phyloP scores from a whole-genome alignment of 1,284 basidiomycete genomes.

The Polyporus tsugae region DNA sequence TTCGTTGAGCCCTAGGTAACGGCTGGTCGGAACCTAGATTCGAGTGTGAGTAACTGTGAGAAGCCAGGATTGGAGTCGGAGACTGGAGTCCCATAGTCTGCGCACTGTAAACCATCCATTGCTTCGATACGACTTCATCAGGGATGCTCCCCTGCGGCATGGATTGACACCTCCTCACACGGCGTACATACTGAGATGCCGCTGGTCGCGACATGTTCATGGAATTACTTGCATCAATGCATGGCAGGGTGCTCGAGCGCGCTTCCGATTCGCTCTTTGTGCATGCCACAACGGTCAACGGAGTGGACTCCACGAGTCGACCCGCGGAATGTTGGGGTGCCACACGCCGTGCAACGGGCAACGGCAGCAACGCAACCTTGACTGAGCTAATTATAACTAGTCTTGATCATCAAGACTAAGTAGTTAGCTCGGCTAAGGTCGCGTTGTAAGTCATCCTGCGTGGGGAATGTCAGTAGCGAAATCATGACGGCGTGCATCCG shows the following conservation, averaged over 20 bases:
- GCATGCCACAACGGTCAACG: too few species aligned
- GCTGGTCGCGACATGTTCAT: too few species aligned
- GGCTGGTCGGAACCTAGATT: constrained; percentile 67
- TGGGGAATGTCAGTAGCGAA: neutral
- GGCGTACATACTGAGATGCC: too few species aligned
- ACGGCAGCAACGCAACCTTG: too few species aligned
- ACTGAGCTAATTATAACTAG: too few species aligned
- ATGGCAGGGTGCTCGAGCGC: too few species aligned
- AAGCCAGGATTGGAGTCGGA: too few species aligned
- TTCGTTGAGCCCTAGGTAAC: constrained; percentile 84
- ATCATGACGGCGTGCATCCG: neutral
- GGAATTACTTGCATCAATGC: too few species aligned
- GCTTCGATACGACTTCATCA: constrained; percentile 85
- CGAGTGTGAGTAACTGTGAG: neutral
- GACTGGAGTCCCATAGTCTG: constrained; percentile 42
- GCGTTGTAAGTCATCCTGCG: constrained; percentile 87
- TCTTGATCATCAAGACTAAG: constrained; percentile 97
- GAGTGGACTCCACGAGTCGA: too few species aligned
- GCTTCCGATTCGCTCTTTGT: too few species aligned
- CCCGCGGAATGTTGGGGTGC: too few species aligned
- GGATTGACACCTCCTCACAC: constrained; percentile 94
- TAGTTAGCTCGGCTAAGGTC: constrained; percentile 94
- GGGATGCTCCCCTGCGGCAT: constrained; percentile 89
- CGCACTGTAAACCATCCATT: constrained; percentile 98
- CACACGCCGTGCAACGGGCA: too few species aligned